These are phyloP conservation scores for Termitomyces sp. DNA, from an alignment of 768 basidiomycete genomes.

Conservation along the genomic window DNA sequence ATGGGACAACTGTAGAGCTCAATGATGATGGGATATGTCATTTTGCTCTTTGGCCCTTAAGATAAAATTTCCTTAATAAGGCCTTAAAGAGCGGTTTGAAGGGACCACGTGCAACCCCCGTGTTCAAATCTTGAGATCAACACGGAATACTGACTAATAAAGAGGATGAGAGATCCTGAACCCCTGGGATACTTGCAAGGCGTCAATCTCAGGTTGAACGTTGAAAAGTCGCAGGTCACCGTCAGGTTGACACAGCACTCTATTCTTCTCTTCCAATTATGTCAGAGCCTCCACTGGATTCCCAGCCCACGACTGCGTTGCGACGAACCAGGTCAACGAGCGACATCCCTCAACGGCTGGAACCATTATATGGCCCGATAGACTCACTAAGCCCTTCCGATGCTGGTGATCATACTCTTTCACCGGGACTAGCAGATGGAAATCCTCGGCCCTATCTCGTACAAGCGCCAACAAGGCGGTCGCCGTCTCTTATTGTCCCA, in stretches of 20 bases:
- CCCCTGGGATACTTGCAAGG: too few relatives aligned
- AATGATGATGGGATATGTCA: too few relatives aligned
- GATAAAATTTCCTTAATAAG: too few relatives aligned
- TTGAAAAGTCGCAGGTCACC: background rate
- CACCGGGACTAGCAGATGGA: background rate
- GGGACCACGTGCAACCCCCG: too few relatives aligned
- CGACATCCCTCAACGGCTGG: slow-evolving; percentile 29
- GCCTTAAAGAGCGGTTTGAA: too few relatives aligned
- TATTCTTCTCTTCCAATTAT: background rate
- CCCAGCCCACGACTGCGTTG: slow-evolving; percentile 19
- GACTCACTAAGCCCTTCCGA: slow-evolving; percentile 16
- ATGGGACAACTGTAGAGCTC: too few relatives aligned
- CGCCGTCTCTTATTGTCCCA: background rate
- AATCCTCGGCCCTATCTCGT: background rate
- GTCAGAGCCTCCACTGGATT: slow-evolving; percentile 8
- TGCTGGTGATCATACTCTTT: slow-evolving; percentile 3
- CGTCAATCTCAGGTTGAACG: too few relatives aligned
- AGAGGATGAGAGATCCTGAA: too few relatives aligned
- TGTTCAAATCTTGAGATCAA: too few relatives aligned
- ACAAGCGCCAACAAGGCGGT: background rate
- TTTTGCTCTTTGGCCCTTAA: too few relatives aligned
- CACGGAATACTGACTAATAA: too few relatives aligned
- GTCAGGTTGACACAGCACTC: background rate
- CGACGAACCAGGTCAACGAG: slow-evolving; percentile 34
- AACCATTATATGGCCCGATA: slow-evolving; percentile 12